Percentiles rank a stretch among this genome's conserved stretches.
Evolutionary conservation across 139 green algal species (phyloP).

Genomic region (Chlorella sp.): DNA sequence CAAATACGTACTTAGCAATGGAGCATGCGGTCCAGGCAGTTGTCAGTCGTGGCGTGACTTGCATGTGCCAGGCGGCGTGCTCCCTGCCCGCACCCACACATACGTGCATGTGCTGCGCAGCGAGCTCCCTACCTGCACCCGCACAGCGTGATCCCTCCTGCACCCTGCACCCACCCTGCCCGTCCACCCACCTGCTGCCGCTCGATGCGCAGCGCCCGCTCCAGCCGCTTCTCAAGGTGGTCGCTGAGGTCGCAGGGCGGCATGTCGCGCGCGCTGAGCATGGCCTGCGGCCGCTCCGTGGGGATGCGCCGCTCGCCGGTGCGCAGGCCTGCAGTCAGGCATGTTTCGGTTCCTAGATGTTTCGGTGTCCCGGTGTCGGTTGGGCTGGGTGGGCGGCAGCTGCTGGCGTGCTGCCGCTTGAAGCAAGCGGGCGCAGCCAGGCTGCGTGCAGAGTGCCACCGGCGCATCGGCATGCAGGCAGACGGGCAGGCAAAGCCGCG

Average conservation of each 20-base stretch:
- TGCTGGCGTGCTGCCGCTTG: neutral
- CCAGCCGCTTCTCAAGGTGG: constrained; percentile 58
- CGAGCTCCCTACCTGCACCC: too few relatives aligned
- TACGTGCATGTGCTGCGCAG: too few relatives aligned
- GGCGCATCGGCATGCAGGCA: neutral
- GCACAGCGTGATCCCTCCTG: too few relatives aligned
- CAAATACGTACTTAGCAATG: too few relatives aligned
- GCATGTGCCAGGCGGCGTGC: too few relatives aligned
- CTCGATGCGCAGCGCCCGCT: constrained; percentile 40
- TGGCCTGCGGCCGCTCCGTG: constrained; percentile 78
- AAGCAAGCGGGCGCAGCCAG: neutral
- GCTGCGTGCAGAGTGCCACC: neutral
- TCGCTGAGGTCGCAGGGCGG: constrained; percentile 80
- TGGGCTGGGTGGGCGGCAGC: neutral
- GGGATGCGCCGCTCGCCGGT: constrained; percentile 59
- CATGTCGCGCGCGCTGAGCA: constrained; percentile 91
- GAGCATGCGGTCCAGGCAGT: too few relatives aligned
- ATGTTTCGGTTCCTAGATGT: too few relatives aligned
- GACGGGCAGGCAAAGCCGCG: neutral
- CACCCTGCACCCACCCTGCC: too few relatives aligned
- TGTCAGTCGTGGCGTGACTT: too few relatives aligned
- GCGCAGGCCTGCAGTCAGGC: constrained; percentile 52
- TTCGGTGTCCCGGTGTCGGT: neutral
- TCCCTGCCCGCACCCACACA: too few relatives aligned
- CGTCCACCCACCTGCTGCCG: neutral